Percentiles rank a stretch among this genome's conserved stretches.
phyloP scores from a whole-genome alignment of 148 eudicot species.

The Pharnaceum exiguum region DNA sequence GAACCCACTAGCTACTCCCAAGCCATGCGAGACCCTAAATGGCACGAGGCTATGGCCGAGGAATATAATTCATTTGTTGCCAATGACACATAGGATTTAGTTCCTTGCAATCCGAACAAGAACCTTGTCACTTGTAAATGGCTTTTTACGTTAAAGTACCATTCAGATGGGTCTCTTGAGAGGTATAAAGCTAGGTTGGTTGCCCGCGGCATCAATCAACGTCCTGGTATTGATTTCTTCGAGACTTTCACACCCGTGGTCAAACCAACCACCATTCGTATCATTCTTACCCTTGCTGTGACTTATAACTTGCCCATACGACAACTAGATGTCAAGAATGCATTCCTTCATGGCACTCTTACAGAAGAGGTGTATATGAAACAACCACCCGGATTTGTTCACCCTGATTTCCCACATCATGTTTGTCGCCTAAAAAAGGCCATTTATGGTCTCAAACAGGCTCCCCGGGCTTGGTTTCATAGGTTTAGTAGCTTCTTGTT shows the following conservation, averaged over 20 bases:
- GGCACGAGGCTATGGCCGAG: neutral
- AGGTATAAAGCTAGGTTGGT: neutral
- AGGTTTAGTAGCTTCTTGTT: neutral
- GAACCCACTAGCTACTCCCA: neutral
- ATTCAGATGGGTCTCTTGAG: neutral
- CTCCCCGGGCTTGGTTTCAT: slow-evolving; percentile 1
- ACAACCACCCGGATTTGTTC: neutral
- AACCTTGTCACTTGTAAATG: neutral
- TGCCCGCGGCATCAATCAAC: neutral
- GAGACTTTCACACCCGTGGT: neutral
- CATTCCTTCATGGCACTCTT: slow-evolving; percentile 4
- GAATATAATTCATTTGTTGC: neutral
- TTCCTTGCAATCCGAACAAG: neutral
- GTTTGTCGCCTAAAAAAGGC: neutral
- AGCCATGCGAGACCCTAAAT: neutral
- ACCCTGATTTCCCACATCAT: neutral
- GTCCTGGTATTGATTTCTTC: neutral
- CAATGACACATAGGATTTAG: neutral
- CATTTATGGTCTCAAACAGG: neutral
- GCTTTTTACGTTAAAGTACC: neutral
- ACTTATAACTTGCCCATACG: neutral
- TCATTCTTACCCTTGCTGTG: neutral
- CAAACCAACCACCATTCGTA: neutral
- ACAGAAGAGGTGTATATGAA: neutral
- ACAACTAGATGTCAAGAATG: neutral